Base-by-base conservation (phyloP, 768 basidiomycete genomes). In the Psilocybe azurescens region DNA sequence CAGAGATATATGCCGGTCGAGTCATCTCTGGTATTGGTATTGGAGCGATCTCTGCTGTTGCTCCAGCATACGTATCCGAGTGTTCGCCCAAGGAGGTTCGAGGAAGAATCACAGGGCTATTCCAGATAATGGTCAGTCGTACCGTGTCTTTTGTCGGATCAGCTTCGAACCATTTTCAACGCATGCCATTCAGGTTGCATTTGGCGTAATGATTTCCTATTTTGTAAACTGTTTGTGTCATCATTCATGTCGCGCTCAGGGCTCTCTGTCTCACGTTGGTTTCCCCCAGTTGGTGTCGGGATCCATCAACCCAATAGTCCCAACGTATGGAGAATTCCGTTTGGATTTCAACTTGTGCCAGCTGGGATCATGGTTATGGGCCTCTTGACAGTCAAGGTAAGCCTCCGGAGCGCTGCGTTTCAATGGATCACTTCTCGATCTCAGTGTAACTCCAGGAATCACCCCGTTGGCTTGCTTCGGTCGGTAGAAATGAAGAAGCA, bases 51-150 rank as follows among this genome's bases (percentile, higher is more conserved):
- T 92, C 80, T 10, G 86, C 89, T n/a, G 89, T 94, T 2, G 88
- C 93, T 1, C 95, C 94, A 5, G 88, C 92, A 0, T 96, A 86
- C 70, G 93, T 95, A 20, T 89, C 91, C 9, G 95, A 96, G 73
- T 94, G 93, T 72, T 83, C 89, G 2, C 95, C 95, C 5, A 95
- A 94, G 72, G 82, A 92, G 20, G 90, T 94, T 5, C 89, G 94
- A 63, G 94, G 93, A 5, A 83, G 91, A 53, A 92, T 95, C 65
- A 94, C 91, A 0, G 93, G 93, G 48, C 70, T 91, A 33, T 94
- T 94, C 82, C 94, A 95, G 73, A 86, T 95, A 73, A 89, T 93
- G 85, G 93, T 85, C 39, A 29, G 75, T 54, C 6, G 5, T 14
- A 36, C 7, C 33, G 0, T 36, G 7, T 55, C 13, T 51, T 41